Conservation (phyloP, 2,329 filamentous ascomycete species). For the Cladosporium sp. region DNA sequence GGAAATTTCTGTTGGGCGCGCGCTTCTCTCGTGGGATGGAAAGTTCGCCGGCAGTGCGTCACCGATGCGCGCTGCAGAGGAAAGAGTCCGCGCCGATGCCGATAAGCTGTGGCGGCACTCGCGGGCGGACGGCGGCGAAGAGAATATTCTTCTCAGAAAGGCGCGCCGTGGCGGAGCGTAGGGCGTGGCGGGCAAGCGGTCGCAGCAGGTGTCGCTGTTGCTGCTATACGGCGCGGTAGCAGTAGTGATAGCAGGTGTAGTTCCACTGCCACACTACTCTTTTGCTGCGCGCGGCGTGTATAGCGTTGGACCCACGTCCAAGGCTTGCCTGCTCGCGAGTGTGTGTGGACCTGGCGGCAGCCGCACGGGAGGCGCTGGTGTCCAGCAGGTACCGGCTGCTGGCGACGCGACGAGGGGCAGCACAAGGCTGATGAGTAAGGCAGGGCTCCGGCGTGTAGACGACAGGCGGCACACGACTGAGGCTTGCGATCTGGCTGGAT, state of each 20-base stretch:
- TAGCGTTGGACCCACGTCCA: constrained; percentile 5
- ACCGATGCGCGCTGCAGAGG: background rate
- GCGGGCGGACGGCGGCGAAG: background rate
- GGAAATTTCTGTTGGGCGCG: constrained; percentile 3
- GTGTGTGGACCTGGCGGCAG: constrained; percentile 12
- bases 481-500: constrained; percentile 6
- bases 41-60: constrained; percentile 4
- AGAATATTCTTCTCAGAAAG: background rate
- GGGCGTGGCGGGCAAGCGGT: background rate
- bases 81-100: constrained; percentile 1
- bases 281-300: background rate
- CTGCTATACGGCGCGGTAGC: background rate
- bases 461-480: too few species aligned
- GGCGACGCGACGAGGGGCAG: constrained; percentile 6
- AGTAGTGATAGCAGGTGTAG: too few species aligned
- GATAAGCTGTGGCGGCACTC: background rate
- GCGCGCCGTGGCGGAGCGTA: background rate
- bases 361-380: constrained; percentile 7
- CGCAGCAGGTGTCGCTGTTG: background rate
- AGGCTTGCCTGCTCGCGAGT: background rate
- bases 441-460: background rate
- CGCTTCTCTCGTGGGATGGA: background rate
- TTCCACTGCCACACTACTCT: background rate
- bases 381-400: constrained; percentile 12
- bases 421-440: constrained; percentile 10